Evolutionary conservation across 371 early-diverging fungal genomes (phyloP).

Genomic region (Lichtheimia hyalospora): DNA sequence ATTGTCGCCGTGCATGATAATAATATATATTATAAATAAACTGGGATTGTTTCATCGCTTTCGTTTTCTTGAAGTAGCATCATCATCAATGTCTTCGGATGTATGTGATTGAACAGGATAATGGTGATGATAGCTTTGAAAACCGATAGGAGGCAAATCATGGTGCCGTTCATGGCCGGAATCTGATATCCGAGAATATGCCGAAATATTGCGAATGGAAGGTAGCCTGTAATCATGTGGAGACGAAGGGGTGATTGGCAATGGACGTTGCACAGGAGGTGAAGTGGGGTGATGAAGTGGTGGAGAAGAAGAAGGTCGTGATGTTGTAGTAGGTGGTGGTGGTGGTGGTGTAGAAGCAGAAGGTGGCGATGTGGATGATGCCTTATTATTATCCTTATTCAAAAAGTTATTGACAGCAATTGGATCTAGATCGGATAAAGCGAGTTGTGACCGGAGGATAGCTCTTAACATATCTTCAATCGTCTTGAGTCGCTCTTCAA

Average conservation of each 20-base stretch:
- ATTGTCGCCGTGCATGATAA: too few species aligned
- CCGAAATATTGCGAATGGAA: slow-evolving; percentile 37
- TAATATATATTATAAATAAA: too few species aligned
- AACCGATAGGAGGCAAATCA: slow-evolving; percentile 25
- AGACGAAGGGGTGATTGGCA: slow-evolving; percentile 8
- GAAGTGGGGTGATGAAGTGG: slow-evolving; percentile 1
- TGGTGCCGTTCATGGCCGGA: slow-evolving; percentile 10
- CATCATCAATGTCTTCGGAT: too few species aligned
- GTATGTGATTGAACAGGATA: too few species aligned
- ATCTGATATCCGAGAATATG: slow-evolving; percentile 13
- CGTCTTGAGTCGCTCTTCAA: slow-evolving; percentile 43
- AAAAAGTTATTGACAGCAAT: slow-evolving; percentile 23
- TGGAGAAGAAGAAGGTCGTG: slow-evolving; percentile 1
- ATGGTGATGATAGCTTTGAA: slow-evolving; percentile 23
- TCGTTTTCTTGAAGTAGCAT: too few species aligned
- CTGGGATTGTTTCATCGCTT: too few species aligned
- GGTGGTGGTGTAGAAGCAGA: not conserved
- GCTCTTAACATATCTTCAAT: slow-evolving; percentile 48
- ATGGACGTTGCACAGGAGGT: slow-evolving; percentile 9
- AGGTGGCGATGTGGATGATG: too few species aligned
- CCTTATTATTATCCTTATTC: slow-evolving; percentile 12
- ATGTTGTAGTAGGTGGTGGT: too few species aligned
- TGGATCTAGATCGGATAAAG: slow-evolving; percentile 13
- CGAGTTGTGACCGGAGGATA: slow-evolving; percentile 27
- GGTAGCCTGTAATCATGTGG: slow-evolving; percentile 28